phyloP scores from a whole-genome alignment of 192 early-diverging fungal genomes.

The Funneliformis mosseae region DNA sequence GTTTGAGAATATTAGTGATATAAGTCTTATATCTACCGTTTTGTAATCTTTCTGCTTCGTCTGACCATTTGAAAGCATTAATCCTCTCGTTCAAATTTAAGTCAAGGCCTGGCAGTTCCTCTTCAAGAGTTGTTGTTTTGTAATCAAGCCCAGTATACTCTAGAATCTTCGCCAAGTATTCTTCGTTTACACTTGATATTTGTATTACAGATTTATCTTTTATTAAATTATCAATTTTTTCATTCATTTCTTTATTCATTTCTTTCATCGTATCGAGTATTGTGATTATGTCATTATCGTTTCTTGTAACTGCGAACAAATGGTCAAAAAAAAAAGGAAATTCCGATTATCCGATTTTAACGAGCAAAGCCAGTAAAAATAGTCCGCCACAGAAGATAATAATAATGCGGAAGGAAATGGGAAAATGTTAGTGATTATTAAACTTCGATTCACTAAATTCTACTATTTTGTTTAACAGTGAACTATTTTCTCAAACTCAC shows the following conservation, averaged over 20 bases:
- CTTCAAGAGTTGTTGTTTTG: background rate
- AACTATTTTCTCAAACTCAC: too few relatives aligned
- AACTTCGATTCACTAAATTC: too few relatives aligned
- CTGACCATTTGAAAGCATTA: constrained; percentile 2
- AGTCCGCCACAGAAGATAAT: too few relatives aligned
- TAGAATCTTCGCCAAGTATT: background rate
- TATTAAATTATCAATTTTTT: background rate
- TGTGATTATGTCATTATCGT: background rate
- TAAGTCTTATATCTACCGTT: background rate
- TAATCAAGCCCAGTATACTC: constrained; percentile 11
- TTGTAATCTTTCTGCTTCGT: constrained; percentile 7
- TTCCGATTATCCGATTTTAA: too few relatives aligned
- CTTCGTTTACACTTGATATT: background rate
- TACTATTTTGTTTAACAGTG: too few relatives aligned
- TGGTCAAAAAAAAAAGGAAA: too few relatives aligned
- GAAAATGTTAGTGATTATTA: too few relatives aligned
- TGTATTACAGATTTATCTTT: background rate
- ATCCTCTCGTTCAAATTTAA: constrained; percentile 3
- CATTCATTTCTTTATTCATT: too few relatives aligned
- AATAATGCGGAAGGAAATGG: too few relatives aligned
- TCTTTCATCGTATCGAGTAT: background rate
- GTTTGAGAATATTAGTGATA: background rate
- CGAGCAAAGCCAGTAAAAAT: too few relatives aligned
- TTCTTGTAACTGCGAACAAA: background rate
- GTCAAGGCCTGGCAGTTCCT: background rate